Conservation (phyloP, 1,139 yeast genomes). For the Yueomyces sp. region DNA sequence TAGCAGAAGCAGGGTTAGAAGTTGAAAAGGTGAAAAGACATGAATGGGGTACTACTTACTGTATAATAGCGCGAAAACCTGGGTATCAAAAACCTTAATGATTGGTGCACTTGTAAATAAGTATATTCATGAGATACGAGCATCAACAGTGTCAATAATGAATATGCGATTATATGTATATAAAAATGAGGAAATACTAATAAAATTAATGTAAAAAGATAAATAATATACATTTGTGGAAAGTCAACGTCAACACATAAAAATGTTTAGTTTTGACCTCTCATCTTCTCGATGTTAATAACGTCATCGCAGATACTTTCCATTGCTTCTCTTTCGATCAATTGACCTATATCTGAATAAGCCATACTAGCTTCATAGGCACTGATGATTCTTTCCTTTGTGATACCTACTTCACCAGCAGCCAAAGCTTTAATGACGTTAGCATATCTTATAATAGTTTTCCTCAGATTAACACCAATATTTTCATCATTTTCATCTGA, state of each 20-base stretch:
- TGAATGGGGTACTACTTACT: slow-evolving; percentile 93
- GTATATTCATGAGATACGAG: no score
- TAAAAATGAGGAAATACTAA: no score
- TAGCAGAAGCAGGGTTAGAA: slow-evolving; percentile 75
- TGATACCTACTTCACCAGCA: slow-evolving; percentile 72
- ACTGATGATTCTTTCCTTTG: slow-evolving; percentile 62
- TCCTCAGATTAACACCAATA: slow-evolving; percentile 48
- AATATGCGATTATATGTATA: no score
- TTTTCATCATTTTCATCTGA: slow-evolving; percentile 70
- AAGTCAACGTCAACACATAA: slow-evolving; percentile 1
- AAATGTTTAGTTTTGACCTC: slow-evolving; percentile 30
- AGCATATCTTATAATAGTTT: slow-evolving; percentile 71
- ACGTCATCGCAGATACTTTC: slow-evolving; percentile 63
- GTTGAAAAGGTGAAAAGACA: slow-evolving; percentile 67
- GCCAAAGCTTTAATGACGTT: slow-evolving; percentile 76
- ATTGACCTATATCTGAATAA: slow-evolving; percentile 56
- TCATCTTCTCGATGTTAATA: slow-evolving; percentile 59
- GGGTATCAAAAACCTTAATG: no score
- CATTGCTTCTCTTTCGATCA: slow-evolving; percentile 67
- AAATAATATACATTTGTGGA: no score
- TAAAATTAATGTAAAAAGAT: no score
- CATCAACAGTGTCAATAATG: no score
- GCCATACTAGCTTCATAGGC: slow-evolving; percentile 88
- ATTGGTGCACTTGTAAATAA: no score
- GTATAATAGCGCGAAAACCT: slow-evolving; percentile 38